Evolutionary conservation across 257 asterid species (phyloP).

Genomic region (Marsdenia floribunda): DNA sequence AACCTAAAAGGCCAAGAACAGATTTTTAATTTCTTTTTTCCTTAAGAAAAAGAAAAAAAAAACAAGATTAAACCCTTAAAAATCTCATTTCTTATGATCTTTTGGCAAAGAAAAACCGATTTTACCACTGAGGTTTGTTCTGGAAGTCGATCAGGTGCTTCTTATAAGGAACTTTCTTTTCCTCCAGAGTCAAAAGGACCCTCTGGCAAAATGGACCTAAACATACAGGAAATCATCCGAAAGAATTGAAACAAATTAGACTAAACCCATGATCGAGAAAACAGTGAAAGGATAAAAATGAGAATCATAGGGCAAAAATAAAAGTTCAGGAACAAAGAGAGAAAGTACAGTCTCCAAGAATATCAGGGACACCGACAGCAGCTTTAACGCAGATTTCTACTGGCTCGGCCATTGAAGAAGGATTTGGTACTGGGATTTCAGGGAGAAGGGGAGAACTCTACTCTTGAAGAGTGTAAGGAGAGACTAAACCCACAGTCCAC

Average conservation of each 20-base stretch:
- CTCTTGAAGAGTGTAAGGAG: too few relatives aligned
- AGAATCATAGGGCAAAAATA: neutral
- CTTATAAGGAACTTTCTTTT: constrained; percentile 61
- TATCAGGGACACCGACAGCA: constrained; percentile 56
- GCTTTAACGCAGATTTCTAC: constrained; percentile 69
- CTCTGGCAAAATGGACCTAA: constrained; percentile 79
- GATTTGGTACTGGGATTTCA: neutral
- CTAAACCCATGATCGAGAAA: neutral
- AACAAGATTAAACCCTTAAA: neutral
- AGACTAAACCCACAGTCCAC: too few relatives aligned
- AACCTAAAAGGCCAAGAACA: constrained; percentile 42
- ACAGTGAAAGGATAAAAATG: too few relatives aligned
- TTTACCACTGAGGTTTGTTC: constrained; percentile 68
- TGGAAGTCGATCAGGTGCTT: constrained; percentile 41
- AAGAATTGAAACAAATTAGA: neutral
- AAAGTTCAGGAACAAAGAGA: neutral
- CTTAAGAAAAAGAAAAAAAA: neutral
- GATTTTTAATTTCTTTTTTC: neutral
- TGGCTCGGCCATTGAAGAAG: constrained; percentile 44
- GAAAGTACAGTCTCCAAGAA: constrained; percentile 67
- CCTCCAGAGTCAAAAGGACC: constrained; percentile 63
- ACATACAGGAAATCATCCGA: constrained; percentile 14
- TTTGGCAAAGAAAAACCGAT: neutral
- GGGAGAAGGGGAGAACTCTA: neutral
- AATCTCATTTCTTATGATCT: neutral